These are phyloP conservation scores for Coemansia sp. DNA, from an alignment of 192 early-diverging fungal genomes.

Conservation along the genomic window DNA sequence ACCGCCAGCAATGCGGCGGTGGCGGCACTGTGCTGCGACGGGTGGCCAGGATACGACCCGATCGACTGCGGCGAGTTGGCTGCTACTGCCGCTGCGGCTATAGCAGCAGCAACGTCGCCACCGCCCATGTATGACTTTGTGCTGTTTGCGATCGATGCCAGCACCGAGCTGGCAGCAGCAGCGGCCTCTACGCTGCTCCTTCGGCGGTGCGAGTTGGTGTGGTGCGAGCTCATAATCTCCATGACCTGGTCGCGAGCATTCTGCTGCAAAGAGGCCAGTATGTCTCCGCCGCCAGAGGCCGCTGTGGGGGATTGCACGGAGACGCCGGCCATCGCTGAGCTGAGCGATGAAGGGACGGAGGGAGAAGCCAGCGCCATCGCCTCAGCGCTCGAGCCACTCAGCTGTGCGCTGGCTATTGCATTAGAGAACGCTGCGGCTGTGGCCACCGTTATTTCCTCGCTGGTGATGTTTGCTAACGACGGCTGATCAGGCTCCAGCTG, in stretches of 20 bases:
- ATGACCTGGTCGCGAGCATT: conserved; percentile 44
- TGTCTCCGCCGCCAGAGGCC: conserved; percentile 1
- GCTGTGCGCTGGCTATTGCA: conserved; percentile 22
- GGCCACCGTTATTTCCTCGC: conserved; percentile 12
- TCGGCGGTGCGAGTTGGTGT: conserved; percentile 41
- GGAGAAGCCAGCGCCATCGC: conserved; percentile 10
- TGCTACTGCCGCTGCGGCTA: conserved; percentile 18
- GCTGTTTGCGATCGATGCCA: conserved; percentile 53
- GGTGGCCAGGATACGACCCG: conserved; percentile 17
- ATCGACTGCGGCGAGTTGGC: conserved; percentile 13
- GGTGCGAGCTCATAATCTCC: conserved; percentile 53
- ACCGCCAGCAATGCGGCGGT: conserved; percentile 50
- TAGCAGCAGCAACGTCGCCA: conserved; percentile 12
- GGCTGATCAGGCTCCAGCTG: conserved; percentile 20
- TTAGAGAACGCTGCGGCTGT: conserved; percentile 36
- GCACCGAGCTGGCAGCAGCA: conserved; percentile 55
- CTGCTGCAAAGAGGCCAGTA: conserved; percentile 26
- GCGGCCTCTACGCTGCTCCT: conserved; percentile 55
- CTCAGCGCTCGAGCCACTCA: conserved; percentile 1
- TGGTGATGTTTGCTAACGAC: background rate
- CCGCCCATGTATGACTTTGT: conserved; percentile 32
- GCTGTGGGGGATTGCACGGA: background rate
- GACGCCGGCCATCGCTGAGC: conserved; percentile 3
- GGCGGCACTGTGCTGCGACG: conserved; percentile 39
- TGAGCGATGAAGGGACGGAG: conserved; percentile 2